These are phyloP conservation scores for Chenopodium suecicum DNA, from an alignment of 148 eudicot species.

Conservation along the genomic window DNA sequence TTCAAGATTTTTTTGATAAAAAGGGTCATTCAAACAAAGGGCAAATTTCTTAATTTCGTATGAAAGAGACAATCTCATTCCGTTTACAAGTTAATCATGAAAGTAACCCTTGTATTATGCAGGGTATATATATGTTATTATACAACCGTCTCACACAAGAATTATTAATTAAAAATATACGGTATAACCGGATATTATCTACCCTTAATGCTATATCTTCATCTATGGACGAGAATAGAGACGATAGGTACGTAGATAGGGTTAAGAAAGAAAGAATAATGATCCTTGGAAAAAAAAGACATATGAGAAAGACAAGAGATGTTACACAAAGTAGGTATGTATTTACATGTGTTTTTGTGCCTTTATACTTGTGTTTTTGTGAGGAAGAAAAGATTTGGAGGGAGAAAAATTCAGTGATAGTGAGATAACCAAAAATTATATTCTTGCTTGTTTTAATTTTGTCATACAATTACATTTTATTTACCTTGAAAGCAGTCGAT, in stretches of 20 bases:
- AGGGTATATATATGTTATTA: no score
- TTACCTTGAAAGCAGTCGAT: conserved; percentile 66
- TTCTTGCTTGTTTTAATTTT: neutral
- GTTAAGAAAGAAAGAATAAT: conserved; percentile 37
- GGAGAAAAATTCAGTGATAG: conserved; percentile 14
- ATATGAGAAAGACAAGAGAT: conserved; percentile 60
- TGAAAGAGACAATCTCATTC: no score
- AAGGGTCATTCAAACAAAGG: neutral
- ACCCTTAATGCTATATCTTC: conserved; percentile 6
- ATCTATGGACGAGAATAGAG: conserved; percentile 24
- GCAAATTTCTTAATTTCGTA: no score
- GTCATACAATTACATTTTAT: neutral
- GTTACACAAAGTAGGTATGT: conserved; percentile 46
- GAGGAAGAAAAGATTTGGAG: conserved; percentile 15
- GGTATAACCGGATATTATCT: neutral
- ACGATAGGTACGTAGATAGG: neutral
- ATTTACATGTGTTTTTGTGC: conserved; percentile 34
- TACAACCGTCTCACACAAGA: no score
- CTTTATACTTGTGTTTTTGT: conserved; percentile 34
- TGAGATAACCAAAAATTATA: neutral
- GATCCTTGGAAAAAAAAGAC: conserved; percentile 42
- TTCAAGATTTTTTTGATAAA: no score
- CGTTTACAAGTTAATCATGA: neutral
- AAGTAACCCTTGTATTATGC: neutral
- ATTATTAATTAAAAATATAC: neutral